A percentile compares a stretch with the other conserved stretches of the same genome.
These are phyloP conservation scores for Chlorella variabilis DNA, from an alignment of 163 green algal species.

Conservation along the genomic window DNA sequence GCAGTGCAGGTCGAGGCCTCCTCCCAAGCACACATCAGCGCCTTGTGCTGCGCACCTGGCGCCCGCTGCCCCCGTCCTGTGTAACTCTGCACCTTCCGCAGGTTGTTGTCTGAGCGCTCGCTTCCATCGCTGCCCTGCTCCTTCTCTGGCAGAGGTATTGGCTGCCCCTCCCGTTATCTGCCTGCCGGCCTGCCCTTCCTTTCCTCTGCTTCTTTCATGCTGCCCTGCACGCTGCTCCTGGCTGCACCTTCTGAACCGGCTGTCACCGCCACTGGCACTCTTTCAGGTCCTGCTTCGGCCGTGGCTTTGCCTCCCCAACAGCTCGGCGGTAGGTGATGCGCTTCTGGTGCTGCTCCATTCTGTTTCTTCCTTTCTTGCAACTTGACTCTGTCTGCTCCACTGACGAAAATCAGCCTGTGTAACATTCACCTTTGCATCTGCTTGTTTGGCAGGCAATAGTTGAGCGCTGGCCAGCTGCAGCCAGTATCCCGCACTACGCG, in stretches of 20 bases:
- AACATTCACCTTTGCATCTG: too few species aligned
- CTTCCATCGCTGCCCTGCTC: neutral
- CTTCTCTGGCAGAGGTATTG: neutral
- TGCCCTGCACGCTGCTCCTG: neutral
- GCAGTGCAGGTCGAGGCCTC: conserved; percentile 1
- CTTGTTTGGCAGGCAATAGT: too few species aligned
- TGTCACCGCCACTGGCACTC: neutral
- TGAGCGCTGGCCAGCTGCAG: too few species aligned
- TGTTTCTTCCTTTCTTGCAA: too few species aligned
- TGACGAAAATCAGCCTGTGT: too few species aligned
- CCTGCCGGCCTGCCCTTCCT: neutral
- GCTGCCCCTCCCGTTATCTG: neutral
- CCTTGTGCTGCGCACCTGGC: neutral
- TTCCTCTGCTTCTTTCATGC: neutral
- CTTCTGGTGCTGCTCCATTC: too few species aligned
- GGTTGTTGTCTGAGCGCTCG: neutral
- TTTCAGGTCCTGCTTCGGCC: neutral
- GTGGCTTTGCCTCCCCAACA: neutral
- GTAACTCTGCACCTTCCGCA: neutral
- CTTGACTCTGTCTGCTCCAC: too few species aligned
- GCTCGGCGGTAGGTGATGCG: neutral
- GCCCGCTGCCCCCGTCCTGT: neutral
- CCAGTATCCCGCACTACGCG: too few species aligned
- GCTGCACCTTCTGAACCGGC: neutral
- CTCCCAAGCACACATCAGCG: too few species aligned